Percentiles rank a stretch among this genome's conserved stretches.
Conservation (phyloP, 2,329 filamentous ascomycete species). For the Cercospora sojina region DNA sequence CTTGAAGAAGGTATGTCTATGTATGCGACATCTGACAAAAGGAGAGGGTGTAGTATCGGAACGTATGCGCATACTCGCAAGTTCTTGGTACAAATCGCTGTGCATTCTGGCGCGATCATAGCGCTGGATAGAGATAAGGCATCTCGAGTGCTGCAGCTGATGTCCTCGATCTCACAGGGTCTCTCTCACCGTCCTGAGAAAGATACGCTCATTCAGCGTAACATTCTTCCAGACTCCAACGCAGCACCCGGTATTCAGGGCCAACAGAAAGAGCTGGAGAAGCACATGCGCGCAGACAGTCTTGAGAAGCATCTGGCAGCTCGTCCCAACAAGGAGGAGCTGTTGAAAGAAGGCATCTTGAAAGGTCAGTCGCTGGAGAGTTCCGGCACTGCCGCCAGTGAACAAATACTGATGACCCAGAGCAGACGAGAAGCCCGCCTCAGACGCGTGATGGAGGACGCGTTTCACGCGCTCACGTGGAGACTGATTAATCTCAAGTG, state of each 20-base stretch:
- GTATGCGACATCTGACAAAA: constrained; percentile 60
- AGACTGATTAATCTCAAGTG: background rate
- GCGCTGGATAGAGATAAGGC: background rate
- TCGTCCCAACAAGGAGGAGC: constrained; percentile 70
- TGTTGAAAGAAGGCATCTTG: constrained; percentile 78
- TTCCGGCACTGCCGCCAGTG: background rate
- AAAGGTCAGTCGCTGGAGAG: constrained; percentile 37
- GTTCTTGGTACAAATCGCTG: background rate
- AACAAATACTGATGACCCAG: background rate
- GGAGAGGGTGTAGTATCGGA: constrained; percentile 19
- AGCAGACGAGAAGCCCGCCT: background rate
- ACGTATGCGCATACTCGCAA: background rate
- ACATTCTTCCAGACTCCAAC: constrained; percentile 78
- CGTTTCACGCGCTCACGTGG: background rate
- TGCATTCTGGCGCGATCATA: background rate
- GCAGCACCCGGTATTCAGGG: constrained; percentile 77
- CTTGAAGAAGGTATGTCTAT: constrained; percentile 54
- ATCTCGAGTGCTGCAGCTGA: background rate
- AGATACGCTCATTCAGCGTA: constrained; percentile 76
- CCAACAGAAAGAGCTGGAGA: constrained; percentile 80
- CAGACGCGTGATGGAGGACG: background rate
- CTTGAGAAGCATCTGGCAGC: constrained; percentile 83
- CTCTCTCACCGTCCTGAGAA: constrained; percentile 65
- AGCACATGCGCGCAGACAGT: constrained; percentile 81
- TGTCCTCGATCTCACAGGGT: constrained; percentile 36